Base-by-base conservation (phyloP, 202 grass and related monocot species). In the Zizania palustris region DNA sequence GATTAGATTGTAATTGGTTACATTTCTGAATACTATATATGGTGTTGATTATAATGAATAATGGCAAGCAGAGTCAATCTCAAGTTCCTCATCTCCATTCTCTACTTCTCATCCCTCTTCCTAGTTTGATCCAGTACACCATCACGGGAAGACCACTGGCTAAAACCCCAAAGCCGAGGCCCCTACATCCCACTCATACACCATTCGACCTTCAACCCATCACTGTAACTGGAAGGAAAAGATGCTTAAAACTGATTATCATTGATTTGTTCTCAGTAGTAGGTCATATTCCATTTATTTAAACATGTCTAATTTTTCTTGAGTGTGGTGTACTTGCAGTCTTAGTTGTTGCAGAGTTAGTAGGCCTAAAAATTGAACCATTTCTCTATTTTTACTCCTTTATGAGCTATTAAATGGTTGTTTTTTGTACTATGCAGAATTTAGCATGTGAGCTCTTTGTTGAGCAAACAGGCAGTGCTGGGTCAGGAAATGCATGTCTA, bases 381-480 rank as follows among this genome's bases (percentile, higher is more conserved):
- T 83, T 2, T 57, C 9, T 68, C 56, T 88, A 20, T 76, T 69
- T 72, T 75, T 41, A 18, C 16, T 70, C 51, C 63, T 59, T 74
- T 85, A 50, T 76, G 45, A 53, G 5, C 46, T 71, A 46, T 71
- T 65, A 48, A 67, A 7, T 73, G 38, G 19, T 28, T 77, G 9
- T 59, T 67, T 69, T 48, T 74, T 77, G 45, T 57, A n/a, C 60
- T 80, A 34, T 41, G 45, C 85, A 91, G 87, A 80, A 93, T 80
- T 75, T 93, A 77, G 82, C 70, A 66, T 72, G 75, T 58, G 91
- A 93, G 57, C 75, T 93, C 61, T 11, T 66, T 41, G 63, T 88
- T 71, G 82, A 83, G 79, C 79, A 85, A 80, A 74, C 36, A 69
- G 63, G 55, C 57, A 72, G 54, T 36, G 36, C 60, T 81, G 85